Evolutionary conservation across 2,329 filamentous ascomycete species (phyloP).

Genomic region (Cercospora sp.): DNA sequence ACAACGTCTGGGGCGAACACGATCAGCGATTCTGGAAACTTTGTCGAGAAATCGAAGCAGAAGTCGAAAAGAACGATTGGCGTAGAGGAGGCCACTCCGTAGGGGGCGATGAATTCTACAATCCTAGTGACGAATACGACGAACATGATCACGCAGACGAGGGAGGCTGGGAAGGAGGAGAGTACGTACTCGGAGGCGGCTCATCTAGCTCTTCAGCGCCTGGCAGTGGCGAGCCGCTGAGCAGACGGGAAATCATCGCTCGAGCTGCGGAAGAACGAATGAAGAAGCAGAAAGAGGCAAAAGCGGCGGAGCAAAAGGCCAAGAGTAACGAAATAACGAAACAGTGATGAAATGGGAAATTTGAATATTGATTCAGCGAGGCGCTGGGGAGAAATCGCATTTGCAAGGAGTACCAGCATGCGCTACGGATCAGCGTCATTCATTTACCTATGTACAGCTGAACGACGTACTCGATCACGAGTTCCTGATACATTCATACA

Average conservation of each 20-base stretch:
- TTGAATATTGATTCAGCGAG: neutral
- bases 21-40: conserved; percentile 88
- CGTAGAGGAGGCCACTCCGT: conserved; percentile 66
- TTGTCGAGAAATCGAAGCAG: conserved; percentile 80
- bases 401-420: neutral
- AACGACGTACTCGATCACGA: neutral
- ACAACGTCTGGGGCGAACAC: conserved; percentile 84
- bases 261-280: conserved; percentile 69
- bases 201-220: conserved; percentile 15
- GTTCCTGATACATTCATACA: neutral
- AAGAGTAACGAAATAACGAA: conserved; percentile 1
- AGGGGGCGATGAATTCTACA: conserved; percentile 60
- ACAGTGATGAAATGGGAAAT: neutral
- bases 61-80: conserved; percentile 82
- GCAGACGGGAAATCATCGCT: conserved; percentile 71
- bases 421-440: neutral
- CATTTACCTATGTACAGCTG: neutral
- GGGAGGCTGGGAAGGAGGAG: conserved; percentile 74
- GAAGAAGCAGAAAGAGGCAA: conserved; percentile 52
- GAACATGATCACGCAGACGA: conserved; percentile 60
- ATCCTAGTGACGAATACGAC: conserved; percentile 44
- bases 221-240: conserved; percentile 51
- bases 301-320: conserved; percentile 29
- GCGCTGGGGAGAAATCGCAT: neutral
- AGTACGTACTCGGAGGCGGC: conserved; percentile 59